These are phyloP conservation scores for Clonostachys solani DNA, from an alignment of 2,329 filamentous ascomycete species.

Conservation along the genomic window DNA sequence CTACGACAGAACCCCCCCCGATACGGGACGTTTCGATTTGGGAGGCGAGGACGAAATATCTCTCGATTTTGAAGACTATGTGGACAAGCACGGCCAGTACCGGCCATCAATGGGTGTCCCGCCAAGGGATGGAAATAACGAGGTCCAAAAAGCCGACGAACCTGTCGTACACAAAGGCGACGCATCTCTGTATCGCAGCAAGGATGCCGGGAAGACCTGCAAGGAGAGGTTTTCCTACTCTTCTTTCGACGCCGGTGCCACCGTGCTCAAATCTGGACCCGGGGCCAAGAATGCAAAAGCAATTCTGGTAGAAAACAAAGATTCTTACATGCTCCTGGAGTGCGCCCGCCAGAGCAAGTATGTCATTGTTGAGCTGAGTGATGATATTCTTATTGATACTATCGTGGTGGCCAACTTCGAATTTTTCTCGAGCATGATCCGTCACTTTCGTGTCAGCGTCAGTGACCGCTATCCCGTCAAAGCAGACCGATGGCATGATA, in stretches of 20 bases:
- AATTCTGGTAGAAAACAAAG: conserved; percentile 93
- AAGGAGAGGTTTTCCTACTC: conserved; percentile 98
- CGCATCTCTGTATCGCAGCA: conserved; percentile 63
- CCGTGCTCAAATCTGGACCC: conserved; percentile 82
- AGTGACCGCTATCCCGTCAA: conserved; percentile 95
- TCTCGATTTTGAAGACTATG: conserved; percentile 46
- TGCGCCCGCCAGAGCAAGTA: conserved; percentile 88
- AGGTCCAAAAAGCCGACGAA: conserved; percentile 24
- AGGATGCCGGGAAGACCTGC: conserved; percentile 94
- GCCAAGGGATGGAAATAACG: conserved; percentile 3
- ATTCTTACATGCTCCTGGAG: conserved; percentile 95
- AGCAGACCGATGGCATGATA: conserved; percentile 81
- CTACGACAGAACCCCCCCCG: conserved; percentile 46
- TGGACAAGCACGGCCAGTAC: conserved; percentile 30
- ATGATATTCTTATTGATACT: conserved; percentile 83
- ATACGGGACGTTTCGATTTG: conserved; percentile 70
- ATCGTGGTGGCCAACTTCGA: conserved; percentile 98
- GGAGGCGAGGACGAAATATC: conserved; percentile 86
- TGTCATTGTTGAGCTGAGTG: conserved; percentile 89
- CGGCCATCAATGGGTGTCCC: background rate
- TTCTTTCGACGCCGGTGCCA: conserved; percentile 94
- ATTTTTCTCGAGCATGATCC: conserved; percentile 97
- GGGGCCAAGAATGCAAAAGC: conserved; percentile 85
- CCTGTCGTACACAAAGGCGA: conserved; percentile 42
- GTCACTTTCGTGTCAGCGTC: conserved; percentile 85